Base-by-base conservation (phyloP, 129 eudicot species). In the Kitagawia praeruptora region DNA sequence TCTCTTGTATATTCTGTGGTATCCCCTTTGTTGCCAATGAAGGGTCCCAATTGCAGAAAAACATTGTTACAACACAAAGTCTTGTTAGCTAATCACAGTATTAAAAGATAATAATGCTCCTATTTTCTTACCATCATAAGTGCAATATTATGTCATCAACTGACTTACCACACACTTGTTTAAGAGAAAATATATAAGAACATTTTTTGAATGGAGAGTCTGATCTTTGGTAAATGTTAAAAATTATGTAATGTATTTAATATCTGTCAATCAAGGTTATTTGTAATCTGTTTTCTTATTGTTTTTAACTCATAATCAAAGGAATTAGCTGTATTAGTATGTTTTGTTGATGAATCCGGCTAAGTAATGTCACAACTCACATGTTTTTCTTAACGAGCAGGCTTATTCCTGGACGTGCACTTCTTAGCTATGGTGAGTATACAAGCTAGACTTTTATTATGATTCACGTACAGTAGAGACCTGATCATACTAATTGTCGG, bases 341-440 rank as follows among this genome's bases (percentile, higher is more conserved):
- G 47, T 28, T 13, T 46, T 0, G 71, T 66, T 11, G 21, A 31
- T 71, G 58, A 16, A 66, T 47, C 16, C 67, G 51, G 39, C 44
- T 51, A 53, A 31, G 41, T 48, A 21, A 42, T 75, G 34, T 51
- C 76, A 41, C 70, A 75, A 76, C 80, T 21, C 38, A 49, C 27
- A 78, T 83, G 66, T 75, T 44, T 74, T 66, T 64, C 77, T 16
- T 74, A 42, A 81, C 45, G 83, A 83, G 75, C 91, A 95, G 98
- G 88, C 83, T 95, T 81, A 84, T 90, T 85, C 97, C 98, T 44
- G 98, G 98, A 76, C 90, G 85, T 80, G 89, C 98, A 77, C 97
- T 82, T 80, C 92, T 92, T 77, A 92, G 98, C 85, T 95, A 90
- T 58, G 97, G 97, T 91, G 78, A 89, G 92, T 86, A 45, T 73